Percentiles rank a stretch among this genome's conserved stretches.
Conservation (phyloP, 805 yeast genomes). For the Vanderwaltozyma yarrowii region DNA sequence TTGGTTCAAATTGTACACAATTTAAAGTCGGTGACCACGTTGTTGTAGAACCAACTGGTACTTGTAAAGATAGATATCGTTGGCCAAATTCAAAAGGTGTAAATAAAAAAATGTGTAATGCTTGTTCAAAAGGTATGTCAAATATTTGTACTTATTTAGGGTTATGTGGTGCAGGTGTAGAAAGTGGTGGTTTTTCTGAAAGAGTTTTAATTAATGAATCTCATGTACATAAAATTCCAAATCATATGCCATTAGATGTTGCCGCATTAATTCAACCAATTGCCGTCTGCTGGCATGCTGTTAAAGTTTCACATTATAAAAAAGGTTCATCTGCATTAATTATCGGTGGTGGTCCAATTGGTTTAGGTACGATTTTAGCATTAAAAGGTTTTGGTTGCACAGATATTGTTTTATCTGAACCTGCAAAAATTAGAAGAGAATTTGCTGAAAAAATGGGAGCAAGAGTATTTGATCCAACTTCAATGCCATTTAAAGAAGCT, state of each 20-base stretch:
- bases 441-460: slow-evolving; percentile 43
- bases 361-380: slow-evolving; percentile 49
- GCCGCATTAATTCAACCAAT: slow-evolving; percentile 52
- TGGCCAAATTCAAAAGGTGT: slow-evolving; percentile 29
- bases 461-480: slow-evolving; percentile 38
- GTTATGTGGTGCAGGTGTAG: slow-evolving; percentile 46
- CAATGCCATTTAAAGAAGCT: slow-evolving; percentile 28
- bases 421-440: slow-evolving; percentile 41
- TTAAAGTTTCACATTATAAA: slow-evolving; percentile 36
- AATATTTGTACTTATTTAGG: slow-evolving; percentile 43
- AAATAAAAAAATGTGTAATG: slow-evolving; percentile 32
- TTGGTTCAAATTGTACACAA: slow-evolving; percentile 37
- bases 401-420: slow-evolving; percentile 44
- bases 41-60: slow-evolving; percentile 52
- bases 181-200: slow-evolving; percentile 48
- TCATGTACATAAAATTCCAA: slow-evolving; percentile 34
- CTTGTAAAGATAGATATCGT: slow-evolving; percentile 40
- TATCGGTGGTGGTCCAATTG: slow-evolving; percentile 56
- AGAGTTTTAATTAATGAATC: slow-evolving; percentile 33
- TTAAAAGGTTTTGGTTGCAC: slow-evolving; percentile 42
- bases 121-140: slow-evolving; percentile 41
- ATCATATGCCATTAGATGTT: slow-evolving; percentile 38
- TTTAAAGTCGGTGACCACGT: slow-evolving; percentile 47
- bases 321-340: slow-evolving; percentile 40
- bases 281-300: slow-evolving; percentile 51